Percentiles rank a stretch among this genome's conserved stretches.
Evolutionary conservation across 495 filamentous ascomycete genomes (phyloP).

Genomic region (Neurospora sp.): DNA sequence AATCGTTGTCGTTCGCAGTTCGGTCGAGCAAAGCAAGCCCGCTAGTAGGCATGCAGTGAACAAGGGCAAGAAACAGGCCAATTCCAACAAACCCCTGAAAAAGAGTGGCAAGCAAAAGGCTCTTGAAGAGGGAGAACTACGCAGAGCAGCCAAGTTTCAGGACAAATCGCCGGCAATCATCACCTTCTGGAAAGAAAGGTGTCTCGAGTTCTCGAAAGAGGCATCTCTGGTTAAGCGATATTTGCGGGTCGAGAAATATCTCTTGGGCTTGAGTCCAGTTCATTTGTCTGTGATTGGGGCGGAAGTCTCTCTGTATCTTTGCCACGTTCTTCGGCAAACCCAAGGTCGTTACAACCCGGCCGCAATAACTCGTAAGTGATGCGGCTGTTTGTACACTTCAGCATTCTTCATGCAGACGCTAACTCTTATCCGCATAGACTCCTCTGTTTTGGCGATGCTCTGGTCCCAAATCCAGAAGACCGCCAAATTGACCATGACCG

Average conservation of each 20-base stretch:
- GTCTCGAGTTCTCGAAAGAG: conserved; percentile 21
- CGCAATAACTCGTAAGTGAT: neutral
- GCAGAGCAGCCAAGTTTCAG: conserved; percentile 15
- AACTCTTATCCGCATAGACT: neutral
- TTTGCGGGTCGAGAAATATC: conserved; percentile 35
- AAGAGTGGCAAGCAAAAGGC: conserved; percentile 16
- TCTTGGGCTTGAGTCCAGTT: conserved; percentile 17
- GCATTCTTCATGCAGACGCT: neutral
- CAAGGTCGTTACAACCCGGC: neutral
- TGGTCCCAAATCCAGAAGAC: conserved; percentile 4
- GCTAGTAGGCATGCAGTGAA: conserved; percentile 11
- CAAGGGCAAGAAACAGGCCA: conserved; percentile 17
- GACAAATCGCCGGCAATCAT: conserved; percentile 6
- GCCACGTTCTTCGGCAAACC: conserved; percentile 30
- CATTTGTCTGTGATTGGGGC: conserved; percentile 25
- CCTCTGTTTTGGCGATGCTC: conserved; percentile 7
- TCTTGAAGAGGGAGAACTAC: conserved; percentile 14
- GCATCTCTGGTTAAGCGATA: conserved; percentile 25
- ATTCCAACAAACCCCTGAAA: conserved; percentile 15
- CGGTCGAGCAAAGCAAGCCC: conserved; percentile 11
- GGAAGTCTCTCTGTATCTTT: conserved; percentile 38
- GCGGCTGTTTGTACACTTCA: neutral
- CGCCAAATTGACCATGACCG: conserved; percentile 1
- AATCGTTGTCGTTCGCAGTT: conserved; percentile 36
- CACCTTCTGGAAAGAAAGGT: conserved; percentile 12